Conservation (phyloP, 140 eudicot genomes). For the Ambrosia hybrid region DNA sequence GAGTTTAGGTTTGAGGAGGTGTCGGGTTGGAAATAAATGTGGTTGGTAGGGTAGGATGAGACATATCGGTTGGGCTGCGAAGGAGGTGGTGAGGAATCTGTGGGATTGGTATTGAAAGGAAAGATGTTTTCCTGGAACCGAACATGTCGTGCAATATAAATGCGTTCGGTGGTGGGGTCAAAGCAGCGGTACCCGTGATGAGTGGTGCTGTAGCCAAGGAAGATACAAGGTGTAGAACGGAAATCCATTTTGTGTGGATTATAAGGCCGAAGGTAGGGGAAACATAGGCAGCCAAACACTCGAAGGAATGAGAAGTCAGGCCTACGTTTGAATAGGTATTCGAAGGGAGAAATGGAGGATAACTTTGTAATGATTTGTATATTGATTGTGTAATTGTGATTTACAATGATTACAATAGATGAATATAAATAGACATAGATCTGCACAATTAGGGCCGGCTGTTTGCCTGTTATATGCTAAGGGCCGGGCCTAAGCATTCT, state of each 20-base stretch:
- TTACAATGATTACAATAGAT: no score
- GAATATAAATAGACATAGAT: no score
- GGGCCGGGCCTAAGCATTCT: no score
- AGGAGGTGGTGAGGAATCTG: not conserved
- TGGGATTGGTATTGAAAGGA: not conserved
- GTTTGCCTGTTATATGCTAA: no score
- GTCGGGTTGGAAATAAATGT: not conserved
- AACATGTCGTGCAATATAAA: not conserved
- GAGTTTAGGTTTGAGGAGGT: not conserved
- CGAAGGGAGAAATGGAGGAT: not conserved
- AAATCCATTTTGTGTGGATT: no score
- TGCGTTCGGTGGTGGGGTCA: not conserved
- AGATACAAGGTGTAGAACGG: not conserved
- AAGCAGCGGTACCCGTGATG: not conserved
- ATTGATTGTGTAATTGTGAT: no score
- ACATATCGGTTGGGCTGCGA: no score
- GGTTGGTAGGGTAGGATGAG: not conserved
- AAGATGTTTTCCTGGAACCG: not conserved
- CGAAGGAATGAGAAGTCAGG: not conserved
- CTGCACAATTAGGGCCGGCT: no score
- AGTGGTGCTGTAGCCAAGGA: not conserved
- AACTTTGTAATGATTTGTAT: no score
- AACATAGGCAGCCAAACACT: not conserved
- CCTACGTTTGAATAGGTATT: not conserved
- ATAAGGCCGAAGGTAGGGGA: no score